These are phyloP conservation scores for Lithospermum erythrorhizon DNA, from an alignment of 257 asterid genomes.

Conservation along the genomic window DNA sequence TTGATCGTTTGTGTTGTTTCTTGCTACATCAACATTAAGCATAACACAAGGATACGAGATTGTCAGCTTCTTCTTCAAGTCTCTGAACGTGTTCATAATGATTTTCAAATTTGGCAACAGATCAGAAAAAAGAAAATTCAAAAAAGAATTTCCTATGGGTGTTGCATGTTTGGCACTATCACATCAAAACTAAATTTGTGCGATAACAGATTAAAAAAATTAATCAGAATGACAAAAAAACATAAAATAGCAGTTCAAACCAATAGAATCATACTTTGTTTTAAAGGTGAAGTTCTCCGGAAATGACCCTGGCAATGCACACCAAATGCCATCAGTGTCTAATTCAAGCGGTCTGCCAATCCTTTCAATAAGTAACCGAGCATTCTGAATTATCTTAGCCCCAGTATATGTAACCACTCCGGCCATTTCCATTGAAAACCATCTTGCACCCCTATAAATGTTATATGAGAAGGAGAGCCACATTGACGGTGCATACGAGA, in stretches of 20 bases:
- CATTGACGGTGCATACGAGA: neutral
- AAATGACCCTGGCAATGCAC: slow-evolving; percentile 85
- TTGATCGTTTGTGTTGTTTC: slow-evolving; percentile 94
- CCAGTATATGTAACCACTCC: slow-evolving; percentile 98
- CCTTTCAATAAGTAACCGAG: slow-evolving; percentile 87
- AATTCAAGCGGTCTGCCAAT: slow-evolving; percentile 97
- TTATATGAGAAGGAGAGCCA: slow-evolving; percentile 1
- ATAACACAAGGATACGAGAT: slow-evolving; percentile 98
- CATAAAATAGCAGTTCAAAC: neutral
- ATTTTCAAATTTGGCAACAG: slow-evolving; percentile 17
- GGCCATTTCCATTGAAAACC: slow-evolving; percentile 99
- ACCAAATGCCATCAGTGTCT: slow-evolving; percentile 99
- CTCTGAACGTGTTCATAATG: slow-evolving; percentile 42
- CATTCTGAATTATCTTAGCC: slow-evolving; percentile 96
- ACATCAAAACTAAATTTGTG: neutral
- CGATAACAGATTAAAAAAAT: neutral
- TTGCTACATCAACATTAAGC: slow-evolving; percentile 97
- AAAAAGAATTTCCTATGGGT: neutral
- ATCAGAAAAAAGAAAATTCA: neutral
- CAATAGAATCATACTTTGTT: slow-evolving; percentile 45
- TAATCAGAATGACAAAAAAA: slow-evolving; percentile 1
- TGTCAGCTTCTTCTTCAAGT: slow-evolving; percentile 64
- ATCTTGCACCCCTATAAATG: slow-evolving; percentile 84
- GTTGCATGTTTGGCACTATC: neutral
- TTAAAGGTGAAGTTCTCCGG: slow-evolving; percentile 94